A percentile compares a stretch with the other conserved stretches of the same genome.
These are phyloP conservation scores for Hyaloperonospora arabidopsidis DNA, from an alignment of 352 stramenopile genomes.

Conservation along the genomic window DNA sequence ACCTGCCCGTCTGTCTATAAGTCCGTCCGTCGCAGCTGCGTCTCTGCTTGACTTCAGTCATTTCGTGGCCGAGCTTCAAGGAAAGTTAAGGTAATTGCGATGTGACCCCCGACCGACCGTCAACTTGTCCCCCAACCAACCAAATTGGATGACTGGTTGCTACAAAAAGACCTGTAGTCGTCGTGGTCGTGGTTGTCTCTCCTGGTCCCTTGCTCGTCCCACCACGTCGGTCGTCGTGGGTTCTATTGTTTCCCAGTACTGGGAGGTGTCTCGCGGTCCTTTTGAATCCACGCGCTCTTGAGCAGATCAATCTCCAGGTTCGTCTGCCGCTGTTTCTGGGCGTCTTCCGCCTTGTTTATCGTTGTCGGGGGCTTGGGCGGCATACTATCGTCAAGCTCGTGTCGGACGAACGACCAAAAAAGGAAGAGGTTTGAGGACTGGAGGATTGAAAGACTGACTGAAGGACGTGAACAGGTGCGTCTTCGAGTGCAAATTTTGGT, in stretches of 20 bases:
- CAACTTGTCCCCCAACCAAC: constrained; percentile 1
- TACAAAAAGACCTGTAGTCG: too few relatives aligned
- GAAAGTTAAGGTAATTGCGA: constrained; percentile 1
- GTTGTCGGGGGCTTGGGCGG: constrained; percentile 27
- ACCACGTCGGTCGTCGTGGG: constrained; percentile 5
- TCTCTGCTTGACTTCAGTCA: constrained; percentile 4
- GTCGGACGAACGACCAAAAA: too few relatives aligned
- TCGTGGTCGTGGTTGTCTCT: too few relatives aligned
- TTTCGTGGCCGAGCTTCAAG: background rate
- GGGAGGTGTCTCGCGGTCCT: constrained; percentile 40
- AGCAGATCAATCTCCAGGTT: constrained; percentile 60
- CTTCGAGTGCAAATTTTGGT: constrained; percentile 29
- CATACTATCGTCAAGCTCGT: constrained; percentile 17
- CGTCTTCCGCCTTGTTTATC: constrained; percentile 29
- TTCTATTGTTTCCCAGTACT: constrained; percentile 28
- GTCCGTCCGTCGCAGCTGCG: constrained; percentile 17
- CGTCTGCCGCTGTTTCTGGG: constrained; percentile 52
- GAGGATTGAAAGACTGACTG: constrained; percentile 1
- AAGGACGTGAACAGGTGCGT: constrained; percentile 17
- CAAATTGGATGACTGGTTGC: too few relatives aligned
- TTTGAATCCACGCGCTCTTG: constrained; percentile 55
- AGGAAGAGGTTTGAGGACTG: too few relatives aligned
- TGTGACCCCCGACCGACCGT: background rate
- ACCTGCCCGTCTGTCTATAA: constrained; percentile 1
- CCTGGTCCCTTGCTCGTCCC: too few relatives aligned